Conservation (phyloP, 305 asterid species). For the Solanum chacoense region DNA sequence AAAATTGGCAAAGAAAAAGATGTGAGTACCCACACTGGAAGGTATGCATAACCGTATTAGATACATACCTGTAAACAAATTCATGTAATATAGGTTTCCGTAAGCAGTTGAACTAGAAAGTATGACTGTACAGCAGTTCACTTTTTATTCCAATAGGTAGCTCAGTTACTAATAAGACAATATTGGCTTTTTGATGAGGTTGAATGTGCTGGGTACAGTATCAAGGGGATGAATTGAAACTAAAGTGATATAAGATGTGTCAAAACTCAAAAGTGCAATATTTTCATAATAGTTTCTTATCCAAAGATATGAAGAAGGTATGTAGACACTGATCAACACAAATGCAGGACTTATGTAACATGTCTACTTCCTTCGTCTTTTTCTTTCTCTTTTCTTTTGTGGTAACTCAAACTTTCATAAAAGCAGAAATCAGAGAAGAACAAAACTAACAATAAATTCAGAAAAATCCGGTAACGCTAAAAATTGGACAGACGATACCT, state of each 20-base stretch:
- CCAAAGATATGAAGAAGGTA: neutral
- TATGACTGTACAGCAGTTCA: neutral
- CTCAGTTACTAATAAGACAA: neutral
- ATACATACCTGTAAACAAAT: neutral
- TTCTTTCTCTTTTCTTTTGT: neutral
- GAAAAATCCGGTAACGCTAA: neutral
- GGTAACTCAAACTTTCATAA: neutral
- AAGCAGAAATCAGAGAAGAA: neutral
- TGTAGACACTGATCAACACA: neutral
- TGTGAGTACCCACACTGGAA: neutral
- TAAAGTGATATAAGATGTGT: neutral
- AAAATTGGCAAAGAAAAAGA: neutral
- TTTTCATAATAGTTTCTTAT: neutral
- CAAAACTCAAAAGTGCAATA: neutral
- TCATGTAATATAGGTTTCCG: neutral
- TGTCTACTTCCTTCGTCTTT: neutral
- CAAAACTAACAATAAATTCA: neutral
- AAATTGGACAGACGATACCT: neutral
- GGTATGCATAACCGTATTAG: neutral
- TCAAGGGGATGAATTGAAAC: neutral
- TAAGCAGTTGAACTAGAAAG: neutral
- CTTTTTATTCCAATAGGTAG: neutral
- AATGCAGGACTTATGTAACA: neutral
- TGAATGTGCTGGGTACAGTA: neutral
- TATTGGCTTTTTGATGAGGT: neutral